Base-by-base conservation (phyloP, 2,329 filamentous ascomycete species). In the Neospermospora avenae region DNA sequence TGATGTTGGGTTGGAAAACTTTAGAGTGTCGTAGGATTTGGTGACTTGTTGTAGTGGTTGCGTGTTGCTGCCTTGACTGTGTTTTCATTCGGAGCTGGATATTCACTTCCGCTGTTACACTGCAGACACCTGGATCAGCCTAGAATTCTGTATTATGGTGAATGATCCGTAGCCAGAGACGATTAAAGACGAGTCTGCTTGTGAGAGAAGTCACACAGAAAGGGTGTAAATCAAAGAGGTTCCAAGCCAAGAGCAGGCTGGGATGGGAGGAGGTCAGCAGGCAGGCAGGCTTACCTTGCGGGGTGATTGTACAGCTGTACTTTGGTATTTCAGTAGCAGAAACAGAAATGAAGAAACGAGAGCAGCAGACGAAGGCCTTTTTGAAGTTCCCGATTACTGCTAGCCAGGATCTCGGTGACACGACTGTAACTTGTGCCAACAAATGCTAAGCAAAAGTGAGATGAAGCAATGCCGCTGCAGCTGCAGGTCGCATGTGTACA, bases 231-330 rank as follows among this genome's bases (percentile, higher is more conserved):
- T 48, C 41, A 35, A 35, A 44, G 31, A 42, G 24, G 58, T 10
- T 55, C 57, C 52, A 60, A 60, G 45, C 60, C 55, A 53, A 51
- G 52, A 18, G 51, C 25, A 20, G 41, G 34, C 37, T 24, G 20
- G 35, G 58, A 60, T 41, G 18, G 35, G 49, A 39, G 34, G 46
- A 58, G 37, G 58, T 63, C 63, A 65, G 58, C 63, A 62, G 51
- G 37, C 22, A 16, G 24, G 6, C 18, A 54, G 24, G 63, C 63
- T 65, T 42, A 63, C 60, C 60, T 42, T n/a, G n/a, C 18, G 41
- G 48, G 54, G 55, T 48, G 34, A 51, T 42, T 20, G 13, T 25
- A 20, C 20, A 45, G 24, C 44, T 37, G 42, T 18, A 48, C 22
- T 39, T 18, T 25, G n/a, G 24, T n/a, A n/a, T 31, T 37, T 20